phyloP scores from a whole-genome alignment of 2,329 filamentous ascomycete species.

The Nigrospora sphaerica region DNA sequence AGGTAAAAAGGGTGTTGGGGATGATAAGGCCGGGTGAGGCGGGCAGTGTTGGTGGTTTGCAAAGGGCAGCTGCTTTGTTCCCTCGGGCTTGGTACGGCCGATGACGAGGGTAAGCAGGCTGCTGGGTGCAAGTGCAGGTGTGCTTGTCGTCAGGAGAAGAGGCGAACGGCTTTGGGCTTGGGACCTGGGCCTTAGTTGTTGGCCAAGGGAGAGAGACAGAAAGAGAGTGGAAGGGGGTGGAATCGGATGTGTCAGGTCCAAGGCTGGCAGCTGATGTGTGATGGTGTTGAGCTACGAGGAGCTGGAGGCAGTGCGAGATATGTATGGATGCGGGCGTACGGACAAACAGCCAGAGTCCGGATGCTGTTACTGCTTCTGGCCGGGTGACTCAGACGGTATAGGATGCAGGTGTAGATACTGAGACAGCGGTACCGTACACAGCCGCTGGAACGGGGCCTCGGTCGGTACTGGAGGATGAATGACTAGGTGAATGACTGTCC shows the following conservation, averaged over 20 bases:
- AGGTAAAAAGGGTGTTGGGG: background rate
- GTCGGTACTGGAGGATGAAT: too few relatives aligned
- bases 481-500: too few relatives aligned
- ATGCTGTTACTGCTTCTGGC: background rate
- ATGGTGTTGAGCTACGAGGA: too few relatives aligned
- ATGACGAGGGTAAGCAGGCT: too few relatives aligned
- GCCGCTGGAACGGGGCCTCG: too few relatives aligned
- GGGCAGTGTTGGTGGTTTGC: background rate
- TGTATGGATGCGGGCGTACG: background rate
- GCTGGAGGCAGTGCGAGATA: background rate
- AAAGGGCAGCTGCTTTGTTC: background rate
- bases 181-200: too few relatives aligned
- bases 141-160: too few relatives aligned
- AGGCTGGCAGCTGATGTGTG: background rate
- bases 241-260: too few relatives aligned
- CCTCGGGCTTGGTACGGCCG: background rate
- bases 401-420: background rate
- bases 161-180: too few relatives aligned
- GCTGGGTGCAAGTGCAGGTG: too few relatives aligned
- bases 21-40: background rate
- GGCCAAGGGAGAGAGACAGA: background rate
- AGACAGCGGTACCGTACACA: too few relatives aligned
- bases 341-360: background rate
- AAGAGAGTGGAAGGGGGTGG: background rate
- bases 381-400: constrained; percentile 2